Base-by-base conservation (phyloP, 371 early-diverging fungal species). In the Syncephalastrum monosporum region DNA sequence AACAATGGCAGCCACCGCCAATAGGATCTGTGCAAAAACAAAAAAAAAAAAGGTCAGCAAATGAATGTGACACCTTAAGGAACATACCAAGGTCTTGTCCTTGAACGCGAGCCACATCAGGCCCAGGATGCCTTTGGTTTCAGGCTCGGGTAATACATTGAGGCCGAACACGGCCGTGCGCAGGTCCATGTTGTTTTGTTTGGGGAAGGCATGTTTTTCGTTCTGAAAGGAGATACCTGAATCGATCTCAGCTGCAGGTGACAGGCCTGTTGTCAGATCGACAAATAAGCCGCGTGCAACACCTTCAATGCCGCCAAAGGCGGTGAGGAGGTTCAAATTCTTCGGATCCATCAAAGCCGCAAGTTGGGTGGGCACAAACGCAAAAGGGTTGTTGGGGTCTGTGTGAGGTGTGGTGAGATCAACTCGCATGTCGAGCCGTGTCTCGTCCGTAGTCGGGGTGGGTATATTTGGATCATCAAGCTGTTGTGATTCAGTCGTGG, bases 1-100 rank as follows among this genome's bases (percentile, higher is more conserved):
- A 15, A 95, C 83, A 13, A 93, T 58, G 7, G 97, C 92, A 13
- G 96, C 93, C 44, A 90, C 68, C 12, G 84, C 79, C 43, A 94
- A 72, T 12, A 95, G 67, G 23, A 94, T 87, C 81, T 77, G 25
- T 23, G 45, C 14, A 24, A 45, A 17, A n/a, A n/a, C n/a, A n/a
- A n/a, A n/a, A n/a, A n/a, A n/a, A n/a, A 44, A 59, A 49, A 56
- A 50, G 29, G 10, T 33, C 38, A 33, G 10, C 8, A 33, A 33
- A 33, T 33, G 38, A 33, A 33, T 33, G 38, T 10, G 38, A 33
- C 5, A 33, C 38, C 38, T 12, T 10, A 10, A 13, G 10, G 27
- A 7, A 41, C 74, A 66, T 75, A 86, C 89, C 68, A 93, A 64
- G 58, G 88, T 91, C 63, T 92, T 93, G 57, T 94, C 95, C 55